A percentile compares a stretch with the other conserved stretches of the same genome.
Conservation (phyloP, 192 early-diverging fungal genomes). For the Entophlyctis luteolus region DNA sequence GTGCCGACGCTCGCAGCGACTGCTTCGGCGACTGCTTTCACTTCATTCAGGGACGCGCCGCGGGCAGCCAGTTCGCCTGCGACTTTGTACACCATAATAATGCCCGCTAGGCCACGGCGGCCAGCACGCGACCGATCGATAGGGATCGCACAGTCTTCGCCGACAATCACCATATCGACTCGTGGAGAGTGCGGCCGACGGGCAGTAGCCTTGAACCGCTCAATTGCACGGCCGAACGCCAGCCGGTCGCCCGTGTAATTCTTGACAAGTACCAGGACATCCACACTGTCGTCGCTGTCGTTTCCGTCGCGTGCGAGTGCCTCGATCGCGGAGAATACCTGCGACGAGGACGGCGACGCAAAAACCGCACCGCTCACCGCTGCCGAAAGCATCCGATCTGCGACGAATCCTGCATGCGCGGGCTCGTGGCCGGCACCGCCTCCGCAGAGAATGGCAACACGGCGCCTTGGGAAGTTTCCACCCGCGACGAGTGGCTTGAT, state of each 20-base stretch:
- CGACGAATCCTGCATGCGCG: constrained; percentile 75
- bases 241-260: constrained; percentile 73
- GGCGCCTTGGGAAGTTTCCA: background rate
- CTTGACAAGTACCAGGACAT: constrained; percentile 75
- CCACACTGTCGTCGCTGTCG: constrained; percentile 54
- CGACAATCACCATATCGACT: constrained; percentile 73
- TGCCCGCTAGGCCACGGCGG: constrained; percentile 74
- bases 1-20: constrained; percentile 66
- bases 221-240: constrained; percentile 76
- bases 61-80: constrained; percentile 66
- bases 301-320: background rate
- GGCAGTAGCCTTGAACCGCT: constrained; percentile 50
- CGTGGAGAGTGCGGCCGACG: constrained; percentile 47
- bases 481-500: too few relatives aligned
- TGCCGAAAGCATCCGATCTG: constrained; percentile 67
- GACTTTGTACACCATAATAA: constrained; percentile 71
- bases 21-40: constrained; percentile 54
- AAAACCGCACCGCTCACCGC: constrained; percentile 82
- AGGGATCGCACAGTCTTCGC: constrained; percentile 78
- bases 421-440: constrained; percentile 87
- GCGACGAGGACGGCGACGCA: constrained; percentile 76
- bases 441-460: constrained; percentile 36
- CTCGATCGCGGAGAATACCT: constrained; percentile 71
- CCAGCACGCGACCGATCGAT: constrained; percentile 66
- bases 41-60: constrained; percentile 51